phyloP scores from a whole-genome alignment of 176 grass and related monocot genomes.

The Poa pratensis region DNA sequence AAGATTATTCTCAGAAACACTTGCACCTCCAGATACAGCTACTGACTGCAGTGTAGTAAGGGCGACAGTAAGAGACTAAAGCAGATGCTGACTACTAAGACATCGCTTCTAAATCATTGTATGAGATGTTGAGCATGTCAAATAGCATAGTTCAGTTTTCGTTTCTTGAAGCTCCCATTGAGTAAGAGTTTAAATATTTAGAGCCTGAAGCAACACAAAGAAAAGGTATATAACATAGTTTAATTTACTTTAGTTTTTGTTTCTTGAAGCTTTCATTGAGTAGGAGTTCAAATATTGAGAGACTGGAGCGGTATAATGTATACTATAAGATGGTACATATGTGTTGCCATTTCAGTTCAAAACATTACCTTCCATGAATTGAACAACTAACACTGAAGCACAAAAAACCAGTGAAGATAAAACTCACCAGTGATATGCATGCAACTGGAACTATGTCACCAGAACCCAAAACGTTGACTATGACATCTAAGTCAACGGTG shows the following conservation, averaged over 20 bases:
- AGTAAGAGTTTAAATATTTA: conserved; percentile 9
- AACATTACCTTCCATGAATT: not conserved
- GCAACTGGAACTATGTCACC: conserved; percentile 70
- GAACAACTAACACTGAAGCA: conserved; percentile 25
- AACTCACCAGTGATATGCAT: conserved; percentile 77
- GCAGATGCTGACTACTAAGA: not conserved
- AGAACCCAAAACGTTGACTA: conserved; percentile 66
- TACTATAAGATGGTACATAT: conserved; percentile 25
- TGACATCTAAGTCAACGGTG: conserved; percentile 68
- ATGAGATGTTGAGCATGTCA: conserved; percentile 18
- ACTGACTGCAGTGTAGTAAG: conserved; percentile 52
- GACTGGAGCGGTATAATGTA: not conserved
- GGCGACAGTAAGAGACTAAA: not conserved
- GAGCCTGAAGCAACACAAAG: not conserved
- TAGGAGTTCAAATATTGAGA: conserved; percentile 14
- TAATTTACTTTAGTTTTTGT: not conserved
- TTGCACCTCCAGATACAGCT: conserved; percentile 66
- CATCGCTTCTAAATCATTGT: not conserved
- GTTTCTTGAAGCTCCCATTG: not conserved
- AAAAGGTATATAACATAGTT: not conserved
- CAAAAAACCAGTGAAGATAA: conserved; percentile 19
- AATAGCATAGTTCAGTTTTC: conserved; percentile 26
- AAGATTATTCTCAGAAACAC: conserved; percentile 78
- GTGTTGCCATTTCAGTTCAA: not conserved
- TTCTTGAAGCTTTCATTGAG: not conserved